Conservation (phyloP, 2,329 filamentous ascomycete genomes). For the Tolypocladium cylindrosporum region DNA sequence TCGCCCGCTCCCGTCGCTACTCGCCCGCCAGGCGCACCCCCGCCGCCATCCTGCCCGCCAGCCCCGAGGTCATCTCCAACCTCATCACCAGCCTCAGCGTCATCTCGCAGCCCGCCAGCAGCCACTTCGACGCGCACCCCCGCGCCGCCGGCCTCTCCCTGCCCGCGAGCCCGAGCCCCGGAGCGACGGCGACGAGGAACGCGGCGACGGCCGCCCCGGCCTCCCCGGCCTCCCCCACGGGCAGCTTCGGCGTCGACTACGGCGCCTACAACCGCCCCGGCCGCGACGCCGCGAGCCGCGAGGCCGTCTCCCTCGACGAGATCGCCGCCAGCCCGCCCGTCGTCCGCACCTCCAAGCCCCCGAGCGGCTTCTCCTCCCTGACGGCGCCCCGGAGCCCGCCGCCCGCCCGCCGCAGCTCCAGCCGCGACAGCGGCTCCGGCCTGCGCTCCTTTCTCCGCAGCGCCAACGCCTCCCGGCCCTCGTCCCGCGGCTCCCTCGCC, state of each 20-base stretch:
- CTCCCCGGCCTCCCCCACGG: slow-evolving; percentile 25
- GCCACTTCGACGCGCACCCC: slow-evolving; percentile 49
- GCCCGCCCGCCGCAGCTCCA: slow-evolving; percentile 35
- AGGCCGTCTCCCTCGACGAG: slow-evolving; percentile 42
- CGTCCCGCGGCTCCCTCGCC: slow-evolving; percentile 45
- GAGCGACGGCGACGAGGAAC: slow-evolving; percentile 4
- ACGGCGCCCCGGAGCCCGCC: slow-evolving; percentile 50
- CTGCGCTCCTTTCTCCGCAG: slow-evolving; percentile 51
- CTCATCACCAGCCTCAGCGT: slow-evolving; percentile 61
- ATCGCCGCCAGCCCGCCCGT: slow-evolving; percentile 58
- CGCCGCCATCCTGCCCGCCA: slow-evolving; percentile 31
- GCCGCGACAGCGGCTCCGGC: slow-evolving; percentile 39
- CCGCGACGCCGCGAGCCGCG: slow-evolving; percentile 37
- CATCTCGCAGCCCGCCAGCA: slow-evolving; percentile 56
- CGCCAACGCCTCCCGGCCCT: slow-evolving; percentile 38
- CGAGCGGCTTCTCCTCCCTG: slow-evolving; percentile 62
- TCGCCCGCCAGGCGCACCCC: slow-evolving; percentile 2
- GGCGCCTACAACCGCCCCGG: slow-evolving; percentile 48
- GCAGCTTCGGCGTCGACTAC: slow-evolving; percentile 65
- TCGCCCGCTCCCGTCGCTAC: slow-evolving; percentile 7
- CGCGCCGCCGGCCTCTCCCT: slow-evolving; percentile 31
- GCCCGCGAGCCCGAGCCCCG: slow-evolving; percentile 26
- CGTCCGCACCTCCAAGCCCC: slow-evolving; percentile 71
- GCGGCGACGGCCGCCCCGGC: slow-evolving; percentile 12
- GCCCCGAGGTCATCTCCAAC: slow-evolving; percentile 60